Evolutionary conservation across 441 rosid species (phyloP).

Genomic region (Syzygium malaccense): DNA sequence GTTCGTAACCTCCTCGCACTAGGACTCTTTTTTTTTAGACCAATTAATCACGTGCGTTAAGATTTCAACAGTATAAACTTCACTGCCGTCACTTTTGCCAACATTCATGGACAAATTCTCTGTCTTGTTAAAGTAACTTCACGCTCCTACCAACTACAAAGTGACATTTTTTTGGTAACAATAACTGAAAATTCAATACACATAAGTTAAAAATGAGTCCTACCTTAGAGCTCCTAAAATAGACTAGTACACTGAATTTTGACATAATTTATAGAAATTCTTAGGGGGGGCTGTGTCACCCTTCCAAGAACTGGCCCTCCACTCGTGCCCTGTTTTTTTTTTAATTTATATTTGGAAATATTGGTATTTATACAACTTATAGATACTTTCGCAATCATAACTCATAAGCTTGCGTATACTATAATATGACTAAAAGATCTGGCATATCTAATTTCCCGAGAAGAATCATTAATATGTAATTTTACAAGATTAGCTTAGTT

Average conservation of each 20-base stretch:
- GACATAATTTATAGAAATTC: background rate
- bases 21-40: background rate
- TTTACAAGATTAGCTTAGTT: background rate
- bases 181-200: background rate
- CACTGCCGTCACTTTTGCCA: background rate
- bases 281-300: background rate
- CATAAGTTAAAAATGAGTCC: background rate
- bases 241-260: background rate
- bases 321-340: background rate
- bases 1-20: background rate
- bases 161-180: background rate
- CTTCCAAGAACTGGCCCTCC: background rate
- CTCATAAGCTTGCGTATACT: background rate
- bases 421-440: no score
- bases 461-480: background rate
- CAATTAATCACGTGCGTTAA: no score
- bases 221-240: background rate
- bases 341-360: no score
- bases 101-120: background rate
- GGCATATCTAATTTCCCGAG: background rate
- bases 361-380: background rate
- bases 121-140: background rate
- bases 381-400: background rate
- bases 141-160: background rate
- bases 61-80: no score